A percentile compares a stretch with the other conserved stretches of the same genome.
Evolutionary conservation across 2,329 filamentous ascomycete species (phyloP).

Genomic region (Fusarium nurragi): DNA sequence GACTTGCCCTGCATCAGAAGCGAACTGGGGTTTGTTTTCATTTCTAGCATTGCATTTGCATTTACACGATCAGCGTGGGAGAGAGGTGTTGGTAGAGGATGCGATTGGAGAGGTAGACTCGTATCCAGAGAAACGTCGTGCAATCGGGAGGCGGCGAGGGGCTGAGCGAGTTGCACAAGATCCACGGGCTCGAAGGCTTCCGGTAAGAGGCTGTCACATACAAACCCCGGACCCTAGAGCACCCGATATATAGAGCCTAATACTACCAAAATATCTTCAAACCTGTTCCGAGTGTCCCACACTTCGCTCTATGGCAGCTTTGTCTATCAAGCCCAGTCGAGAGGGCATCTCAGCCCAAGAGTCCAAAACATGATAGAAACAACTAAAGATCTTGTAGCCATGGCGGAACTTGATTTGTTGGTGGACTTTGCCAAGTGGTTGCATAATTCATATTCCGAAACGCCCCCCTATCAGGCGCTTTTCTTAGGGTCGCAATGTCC

Average conservation of each 20-base stretch:
- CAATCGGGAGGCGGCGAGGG: conserved; percentile 6
- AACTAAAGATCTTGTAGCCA: not conserved
- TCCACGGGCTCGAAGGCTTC: not conserved
- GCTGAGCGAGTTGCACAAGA: not conserved
- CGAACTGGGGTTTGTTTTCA: conserved; percentile 6
- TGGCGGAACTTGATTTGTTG: conserved; percentile 13
- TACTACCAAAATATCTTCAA: conserved; percentile 13
- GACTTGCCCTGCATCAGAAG: conserved; percentile 9
- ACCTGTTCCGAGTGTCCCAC: not conserved
- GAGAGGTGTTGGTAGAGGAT: conserved; percentile 17
- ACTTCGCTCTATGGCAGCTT: not conserved
- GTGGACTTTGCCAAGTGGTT: conserved; percentile 6
- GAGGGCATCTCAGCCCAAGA: not conserved
- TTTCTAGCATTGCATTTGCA: conserved; percentile 20
- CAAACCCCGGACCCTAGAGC: not conserved
- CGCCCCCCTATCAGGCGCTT: conserved; percentile 13
- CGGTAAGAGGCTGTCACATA: not conserved
- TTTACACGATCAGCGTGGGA: conserved; percentile 12
- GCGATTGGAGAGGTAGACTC: not conserved
- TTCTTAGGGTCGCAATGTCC: not conserved
- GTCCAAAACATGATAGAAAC: conserved; percentile 19
- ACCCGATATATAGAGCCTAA: conserved; percentile 26
- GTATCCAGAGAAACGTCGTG: conserved; percentile 12
- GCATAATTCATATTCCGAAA: conserved; percentile 22
- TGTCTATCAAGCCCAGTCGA: conserved; percentile 5